These are phyloP conservation scores for Hemileccinum rubropunctum DNA, from an alignment of 768 basidiomycete species.

Conservation along the genomic window DNA sequence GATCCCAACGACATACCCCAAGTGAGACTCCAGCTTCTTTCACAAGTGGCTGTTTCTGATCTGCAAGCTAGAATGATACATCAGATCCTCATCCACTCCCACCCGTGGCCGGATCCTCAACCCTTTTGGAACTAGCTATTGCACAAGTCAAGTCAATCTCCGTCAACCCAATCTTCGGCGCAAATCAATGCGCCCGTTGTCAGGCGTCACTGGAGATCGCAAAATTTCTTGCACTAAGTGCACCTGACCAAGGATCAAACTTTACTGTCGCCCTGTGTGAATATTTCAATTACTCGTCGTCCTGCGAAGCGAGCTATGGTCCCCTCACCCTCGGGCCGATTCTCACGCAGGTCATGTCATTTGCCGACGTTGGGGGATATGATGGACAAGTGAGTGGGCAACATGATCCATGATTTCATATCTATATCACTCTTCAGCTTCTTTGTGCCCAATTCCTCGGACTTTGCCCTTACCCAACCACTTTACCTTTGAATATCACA, in stretches of 20 bases:
- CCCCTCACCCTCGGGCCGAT: constrained; percentile 51
- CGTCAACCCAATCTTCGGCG: constrained; percentile 50
- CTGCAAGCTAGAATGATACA: constrained; percentile 45
- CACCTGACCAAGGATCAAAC: constrained; percentile 56
- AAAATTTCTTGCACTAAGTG: constrained; percentile 65
- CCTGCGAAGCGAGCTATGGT: constrained; percentile 50
- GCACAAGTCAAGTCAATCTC: constrained; percentile 56
- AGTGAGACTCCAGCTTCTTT: constrained; percentile 15
- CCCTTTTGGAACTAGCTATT: constrained; percentile 51
- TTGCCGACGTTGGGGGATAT: constrained; percentile 66
- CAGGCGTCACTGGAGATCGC: constrained; percentile 57
- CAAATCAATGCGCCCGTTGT: constrained; percentile 57
- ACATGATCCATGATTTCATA: not conserved
- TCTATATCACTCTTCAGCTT: constrained; percentile 33
- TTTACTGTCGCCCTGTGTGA: constrained; percentile 62
- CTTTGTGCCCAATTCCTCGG: constrained; percentile 59
- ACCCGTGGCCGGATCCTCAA: constrained; percentile 44
- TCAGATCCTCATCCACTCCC: constrained; percentile 67
- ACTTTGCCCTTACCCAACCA: constrained; percentile 54
- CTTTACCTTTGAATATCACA: constrained; percentile 59
- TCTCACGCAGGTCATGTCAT: constrained; percentile 68
- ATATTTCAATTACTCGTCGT: constrained; percentile 48
- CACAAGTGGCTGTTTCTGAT: not conserved
- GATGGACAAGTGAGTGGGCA: constrained; percentile 59
- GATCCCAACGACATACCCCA: constrained; percentile 58